These are phyloP conservation scores for Cornus suecica DNA, from an alignment of 148 eudicot species.

Conservation along the genomic window DNA sequence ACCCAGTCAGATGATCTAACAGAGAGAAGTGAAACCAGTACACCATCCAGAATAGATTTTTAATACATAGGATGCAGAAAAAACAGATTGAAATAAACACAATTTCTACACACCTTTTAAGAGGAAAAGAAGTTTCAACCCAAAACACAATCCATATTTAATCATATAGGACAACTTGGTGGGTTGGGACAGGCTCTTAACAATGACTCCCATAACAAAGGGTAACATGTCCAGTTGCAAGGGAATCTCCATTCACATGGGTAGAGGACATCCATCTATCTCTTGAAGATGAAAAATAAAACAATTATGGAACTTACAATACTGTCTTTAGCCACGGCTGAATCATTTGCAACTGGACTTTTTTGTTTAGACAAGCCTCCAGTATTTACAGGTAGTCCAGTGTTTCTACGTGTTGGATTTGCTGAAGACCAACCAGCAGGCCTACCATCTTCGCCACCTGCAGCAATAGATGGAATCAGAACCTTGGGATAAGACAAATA, in stretches of 20 bases:
- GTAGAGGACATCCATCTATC: background rate
- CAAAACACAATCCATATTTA: background rate
- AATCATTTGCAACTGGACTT: constrained; percentile 48
- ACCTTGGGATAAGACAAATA: background rate
- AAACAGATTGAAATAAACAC: too few species aligned
- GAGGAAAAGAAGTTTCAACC: background rate
- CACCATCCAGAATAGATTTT: too few species aligned
- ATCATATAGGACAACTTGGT: background rate
- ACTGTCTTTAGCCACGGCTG: constrained; percentile 36
- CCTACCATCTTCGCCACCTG: constrained; percentile 65
- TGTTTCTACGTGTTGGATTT: constrained; percentile 48
- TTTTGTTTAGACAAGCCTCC: constrained; percentile 55
- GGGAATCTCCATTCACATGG: background rate
- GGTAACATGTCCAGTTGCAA: background rate
- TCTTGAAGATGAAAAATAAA: background rate
- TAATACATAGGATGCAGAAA: too few species aligned
- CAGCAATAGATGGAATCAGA: background rate
- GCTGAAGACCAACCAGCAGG: constrained; percentile 53
- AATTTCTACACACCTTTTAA: too few species aligned
- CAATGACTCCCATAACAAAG: background rate
- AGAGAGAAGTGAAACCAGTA: too few species aligned
- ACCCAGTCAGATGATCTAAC: too few species aligned
- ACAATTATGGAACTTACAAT: constrained; percentile 28
- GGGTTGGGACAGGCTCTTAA: background rate
- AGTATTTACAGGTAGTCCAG: constrained; percentile 25